A percentile compares a stretch with the other conserved stretches of the same genome.
Conservation (phyloP, 2,329 filamentous ascomycete genomes). For the Teratosphaeria epicoccoides region DNA sequence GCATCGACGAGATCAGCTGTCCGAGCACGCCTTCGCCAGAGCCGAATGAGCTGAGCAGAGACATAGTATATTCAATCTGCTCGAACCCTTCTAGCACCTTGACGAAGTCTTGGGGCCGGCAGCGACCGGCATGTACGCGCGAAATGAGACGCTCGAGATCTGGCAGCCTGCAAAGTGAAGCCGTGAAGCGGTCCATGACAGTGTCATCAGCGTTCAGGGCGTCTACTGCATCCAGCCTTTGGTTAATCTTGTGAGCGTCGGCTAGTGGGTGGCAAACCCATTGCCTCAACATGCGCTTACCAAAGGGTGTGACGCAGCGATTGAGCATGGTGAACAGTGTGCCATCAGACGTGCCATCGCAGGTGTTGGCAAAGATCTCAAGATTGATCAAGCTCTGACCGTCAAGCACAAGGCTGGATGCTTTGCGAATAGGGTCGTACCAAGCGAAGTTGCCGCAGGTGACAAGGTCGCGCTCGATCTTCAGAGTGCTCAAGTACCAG, state of each 20-base stretch:
- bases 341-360: constrained; percentile 72
- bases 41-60: constrained; percentile 61
- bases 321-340: constrained; percentile 88
- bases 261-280: constrained; percentile 96
- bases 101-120: constrained; percentile 83
- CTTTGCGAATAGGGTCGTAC: constrained; percentile 88
- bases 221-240: constrained; percentile 86
- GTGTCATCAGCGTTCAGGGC: constrained; percentile 73
- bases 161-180: constrained; percentile 80
- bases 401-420: constrained; percentile 80
- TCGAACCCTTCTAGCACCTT: constrained; percentile 92
- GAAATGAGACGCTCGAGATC: constrained; percentile 92
- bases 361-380: constrained; percentile 91
- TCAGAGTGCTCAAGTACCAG: constrained; percentile 71
- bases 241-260: constrained; percentile 79
- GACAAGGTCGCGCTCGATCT: constrained; percentile 77
- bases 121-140: constrained; percentile 83
- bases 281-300: constrained; percentile 88
- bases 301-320: constrained; percentile 89
- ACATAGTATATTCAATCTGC: constrained; percentile 92
- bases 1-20: constrained; percentile 74
- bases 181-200: constrained; percentile 76
- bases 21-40: constrained; percentile 76
- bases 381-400: constrained; percentile 95
- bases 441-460: constrained; percentile 83